Percentiles rank a stretch among this genome's conserved stretches.
Evolutionary conservation across 345 rosid genomes (phyloP).

Genomic region (Triadica sebifera): DNA sequence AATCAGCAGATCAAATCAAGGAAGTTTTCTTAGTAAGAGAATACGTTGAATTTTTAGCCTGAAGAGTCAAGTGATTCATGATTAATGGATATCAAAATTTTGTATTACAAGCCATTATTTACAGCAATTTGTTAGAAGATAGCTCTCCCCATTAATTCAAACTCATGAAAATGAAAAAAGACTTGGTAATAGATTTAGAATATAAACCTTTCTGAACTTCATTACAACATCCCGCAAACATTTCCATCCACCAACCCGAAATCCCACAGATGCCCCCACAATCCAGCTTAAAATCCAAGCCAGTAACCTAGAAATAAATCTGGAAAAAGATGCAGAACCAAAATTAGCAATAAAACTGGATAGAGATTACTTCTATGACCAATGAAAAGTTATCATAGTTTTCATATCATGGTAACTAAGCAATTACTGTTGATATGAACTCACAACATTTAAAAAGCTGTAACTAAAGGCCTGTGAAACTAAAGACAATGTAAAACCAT

Average conservation of each 20-base stretch:
- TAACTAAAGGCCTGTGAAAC: not conserved
- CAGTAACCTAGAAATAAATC: slow-evolving; percentile 68
- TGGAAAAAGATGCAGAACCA: slow-evolving; percentile 25
- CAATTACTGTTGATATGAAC: too few relatives aligned
- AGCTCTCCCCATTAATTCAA: not conserved
- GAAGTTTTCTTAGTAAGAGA: not conserved
- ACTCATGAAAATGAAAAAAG: slow-evolving; percentile 14
- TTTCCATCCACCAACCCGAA: slow-evolving; percentile 94
- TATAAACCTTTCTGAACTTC: slow-evolving; percentile 76
- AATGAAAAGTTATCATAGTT: not conserved
- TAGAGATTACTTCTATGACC: not conserved
- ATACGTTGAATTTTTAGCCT: not conserved
- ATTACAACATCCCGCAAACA: slow-evolving; percentile 75
- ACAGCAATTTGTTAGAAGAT: not conserved
- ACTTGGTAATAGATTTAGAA: slow-evolving; percentile 5
- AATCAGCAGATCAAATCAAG: too few relatives aligned
- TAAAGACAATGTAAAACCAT: not conserved
- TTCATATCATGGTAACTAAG: too few relatives aligned
- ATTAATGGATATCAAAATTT: not conserved
- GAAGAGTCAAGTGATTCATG: not conserved
- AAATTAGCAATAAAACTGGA: slow-evolving; percentile 9
- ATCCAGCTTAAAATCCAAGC: slow-evolving; percentile 82
- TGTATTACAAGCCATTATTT: not conserved
- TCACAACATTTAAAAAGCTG: not conserved
- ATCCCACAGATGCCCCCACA: slow-evolving; percentile 70